Evolutionary conservation across 345 rosid species (phyloP).

Genomic region (Durio zibethinus): DNA sequence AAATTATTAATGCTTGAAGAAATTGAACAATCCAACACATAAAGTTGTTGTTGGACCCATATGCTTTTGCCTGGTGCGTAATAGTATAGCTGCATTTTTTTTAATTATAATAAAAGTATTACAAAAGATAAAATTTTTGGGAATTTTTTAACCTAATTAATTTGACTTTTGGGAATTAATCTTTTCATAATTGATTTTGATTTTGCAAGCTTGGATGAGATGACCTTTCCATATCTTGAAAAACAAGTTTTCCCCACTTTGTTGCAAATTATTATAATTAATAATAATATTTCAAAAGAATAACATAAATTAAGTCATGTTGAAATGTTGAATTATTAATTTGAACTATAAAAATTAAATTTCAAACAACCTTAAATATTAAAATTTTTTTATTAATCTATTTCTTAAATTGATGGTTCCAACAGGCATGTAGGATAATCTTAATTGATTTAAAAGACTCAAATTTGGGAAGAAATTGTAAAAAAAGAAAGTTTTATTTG

Average conservation of each 20-base stretch:
- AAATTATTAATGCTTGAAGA: background rate
- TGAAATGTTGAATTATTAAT: too few relatives aligned
- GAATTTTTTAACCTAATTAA: background rate
- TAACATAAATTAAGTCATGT: too few relatives aligned
- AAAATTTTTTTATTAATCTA: too few relatives aligned
- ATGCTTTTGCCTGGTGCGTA: background rate
- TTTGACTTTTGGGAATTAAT: background rate
- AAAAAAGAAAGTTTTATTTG: too few relatives aligned
- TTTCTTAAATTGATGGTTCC: too few relatives aligned
- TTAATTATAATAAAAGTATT: background rate
- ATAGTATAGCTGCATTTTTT: background rate
- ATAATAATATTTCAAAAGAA: too few relatives aligned
- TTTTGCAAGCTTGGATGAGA: background rate
- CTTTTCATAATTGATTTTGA: background rate
- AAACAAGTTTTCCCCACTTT: background rate
- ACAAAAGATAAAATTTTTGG: background rate
- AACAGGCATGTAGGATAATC: too few relatives aligned
- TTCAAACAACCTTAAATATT: too few relatives aligned
- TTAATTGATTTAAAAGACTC: background rate
- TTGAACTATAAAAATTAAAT: too few relatives aligned
- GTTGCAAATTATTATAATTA: too few relatives aligned
- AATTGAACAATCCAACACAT: background rate
- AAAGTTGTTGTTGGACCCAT: slow-evolving; percentile 4
- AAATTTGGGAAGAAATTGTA: background rate
- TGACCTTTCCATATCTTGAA: background rate